Evolutionary conservation across 2,329 filamentous ascomycete genomes (phyloP).

Genomic region (Aspergillus sp.): DNA sequence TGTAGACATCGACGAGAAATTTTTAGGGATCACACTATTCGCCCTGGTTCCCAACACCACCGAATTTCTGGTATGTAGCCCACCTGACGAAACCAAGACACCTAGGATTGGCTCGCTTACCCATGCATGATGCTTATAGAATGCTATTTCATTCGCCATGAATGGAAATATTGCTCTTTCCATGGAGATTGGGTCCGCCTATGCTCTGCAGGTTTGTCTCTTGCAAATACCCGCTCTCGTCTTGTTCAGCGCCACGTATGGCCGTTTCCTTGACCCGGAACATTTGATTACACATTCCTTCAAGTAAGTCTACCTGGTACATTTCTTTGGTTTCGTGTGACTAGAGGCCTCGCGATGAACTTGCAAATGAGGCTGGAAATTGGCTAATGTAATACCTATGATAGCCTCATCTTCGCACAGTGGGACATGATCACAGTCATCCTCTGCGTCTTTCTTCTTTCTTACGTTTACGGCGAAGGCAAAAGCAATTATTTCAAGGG

Average conservation of each 20-base stretch:
- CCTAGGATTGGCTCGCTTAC: neutral
- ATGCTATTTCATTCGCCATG: conserved; percentile 99
- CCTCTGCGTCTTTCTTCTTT: conserved; percentile 90
- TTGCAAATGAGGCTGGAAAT: neutral
- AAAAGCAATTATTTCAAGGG: conserved; percentile 99
- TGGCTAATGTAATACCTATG: neutral
- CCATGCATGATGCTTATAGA: conserved; percentile 50
- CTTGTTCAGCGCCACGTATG: conserved; percentile 79
- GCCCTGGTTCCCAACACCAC: conserved; percentile 97
- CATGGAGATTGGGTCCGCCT: conserved; percentile 98
- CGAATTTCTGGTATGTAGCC: conserved; percentile 75
- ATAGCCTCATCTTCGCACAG: conserved; percentile 86
- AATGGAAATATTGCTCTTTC: conserved; percentile 98
- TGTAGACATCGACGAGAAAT: conserved; percentile 93
- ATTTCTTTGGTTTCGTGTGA: neutral
- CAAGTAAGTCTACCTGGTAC: conserved; percentile 46
- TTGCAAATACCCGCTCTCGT: conserved; percentile 92
- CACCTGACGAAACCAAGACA: neutral
- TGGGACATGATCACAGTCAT: conserved; percentile 99
- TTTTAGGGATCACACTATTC: conserved; percentile 93
- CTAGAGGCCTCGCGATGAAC: neutral
- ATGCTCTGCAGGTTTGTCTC: conserved; percentile 92
- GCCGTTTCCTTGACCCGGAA: conserved; percentile 53
- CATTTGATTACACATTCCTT: conserved; percentile 55
- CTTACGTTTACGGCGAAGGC: conserved; percentile 96